Conservation (phyloP, 257 asterid genomes). For the Salvia rosmarinus region DNA sequence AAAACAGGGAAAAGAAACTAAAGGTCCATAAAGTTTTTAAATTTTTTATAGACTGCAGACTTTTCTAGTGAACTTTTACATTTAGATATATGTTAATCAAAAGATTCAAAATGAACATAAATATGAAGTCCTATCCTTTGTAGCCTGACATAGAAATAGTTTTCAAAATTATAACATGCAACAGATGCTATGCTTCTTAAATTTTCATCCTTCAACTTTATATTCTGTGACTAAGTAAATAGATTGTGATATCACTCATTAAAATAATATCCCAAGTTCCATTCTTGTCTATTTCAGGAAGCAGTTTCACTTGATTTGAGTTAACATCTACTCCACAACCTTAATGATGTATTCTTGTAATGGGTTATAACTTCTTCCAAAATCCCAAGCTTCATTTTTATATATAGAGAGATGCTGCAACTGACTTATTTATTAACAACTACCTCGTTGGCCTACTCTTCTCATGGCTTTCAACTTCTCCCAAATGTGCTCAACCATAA, state of each 20-base stretch:
- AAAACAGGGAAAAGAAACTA: background rate
- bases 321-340: background rate
- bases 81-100: background rate
- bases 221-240: background rate
- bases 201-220: conserved; percentile 13
- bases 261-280: conserved; percentile 6
- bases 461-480: too few relatives aligned
- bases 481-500: too few relatives aligned
- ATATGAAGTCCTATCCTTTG: conserved; percentile 1
- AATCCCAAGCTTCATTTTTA: background rate
- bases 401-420: background rate
- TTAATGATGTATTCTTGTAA: background rate
- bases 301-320: conserved; percentile 7
- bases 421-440: background rate
- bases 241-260: background rate
- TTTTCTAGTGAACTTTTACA: background rate
- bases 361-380: background rate
- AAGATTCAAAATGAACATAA: background rate
- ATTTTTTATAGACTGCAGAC: background rate
- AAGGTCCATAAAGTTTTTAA: background rate
- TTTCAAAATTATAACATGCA: conserved; percentile 20
- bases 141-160: conserved; percentile 12
- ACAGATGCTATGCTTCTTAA: conserved; percentile 1
- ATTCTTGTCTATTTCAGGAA: background rate
- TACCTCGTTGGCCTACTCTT: background rate